phyloP scores from a whole-genome alignment of 1,284 basidiomycete genomes.

The Marasmius tenuissimus region DNA sequence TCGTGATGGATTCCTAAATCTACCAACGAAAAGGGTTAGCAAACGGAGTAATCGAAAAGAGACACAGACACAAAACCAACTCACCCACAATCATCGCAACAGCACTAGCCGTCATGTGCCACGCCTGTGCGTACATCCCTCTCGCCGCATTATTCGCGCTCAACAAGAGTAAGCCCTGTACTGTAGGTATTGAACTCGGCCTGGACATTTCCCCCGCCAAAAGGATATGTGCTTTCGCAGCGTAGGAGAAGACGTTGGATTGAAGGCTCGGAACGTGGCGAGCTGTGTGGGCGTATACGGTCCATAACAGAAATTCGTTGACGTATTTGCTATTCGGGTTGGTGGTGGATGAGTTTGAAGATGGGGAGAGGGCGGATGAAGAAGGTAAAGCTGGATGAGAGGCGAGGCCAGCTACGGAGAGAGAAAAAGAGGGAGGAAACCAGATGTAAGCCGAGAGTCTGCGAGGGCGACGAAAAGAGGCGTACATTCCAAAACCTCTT shows the following conservation, averaged over 20 bases:
- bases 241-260: background rate
- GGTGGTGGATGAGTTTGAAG: background rate
- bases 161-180: background rate
- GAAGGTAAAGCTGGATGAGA: no score
- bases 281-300: background rate
- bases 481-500: background rate
- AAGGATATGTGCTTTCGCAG: background rate
- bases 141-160: background rate
- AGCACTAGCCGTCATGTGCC: background rate
- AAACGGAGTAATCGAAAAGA: background rate
- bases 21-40: background rate
- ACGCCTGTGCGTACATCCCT: conserved; percentile 1
- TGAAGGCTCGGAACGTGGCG: background rate
- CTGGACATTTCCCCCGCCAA: background rate
- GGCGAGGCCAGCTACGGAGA: no score
- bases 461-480: background rate
- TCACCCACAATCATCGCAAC: background rate
- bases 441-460: background rate
- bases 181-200: background rate
- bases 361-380: no score
- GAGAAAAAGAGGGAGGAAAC: no score
- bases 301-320: background rate
- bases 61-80: background rate
- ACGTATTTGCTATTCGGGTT: background rate
- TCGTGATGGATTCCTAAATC: background rate